Conservation (phyloP, 345 rosid genomes). For the Camelina laxa region DNA sequence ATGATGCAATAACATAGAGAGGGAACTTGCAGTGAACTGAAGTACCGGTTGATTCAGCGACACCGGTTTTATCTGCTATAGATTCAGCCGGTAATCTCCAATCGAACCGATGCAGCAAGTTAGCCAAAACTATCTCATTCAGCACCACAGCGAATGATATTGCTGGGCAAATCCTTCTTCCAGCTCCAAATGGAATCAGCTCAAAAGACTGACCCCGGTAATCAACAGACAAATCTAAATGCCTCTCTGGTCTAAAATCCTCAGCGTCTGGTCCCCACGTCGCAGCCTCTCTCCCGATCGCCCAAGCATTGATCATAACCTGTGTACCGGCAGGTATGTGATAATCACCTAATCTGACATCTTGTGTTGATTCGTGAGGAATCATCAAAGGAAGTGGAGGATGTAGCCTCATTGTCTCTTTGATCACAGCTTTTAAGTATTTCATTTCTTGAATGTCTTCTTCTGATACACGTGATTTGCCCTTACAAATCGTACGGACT, state of each 20-base stretch:
- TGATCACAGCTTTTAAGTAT: slow-evolving; percentile 51
- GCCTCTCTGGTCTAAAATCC: slow-evolving; percentile 44
- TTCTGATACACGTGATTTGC: slow-evolving; percentile 18
- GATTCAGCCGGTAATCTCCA: slow-evolving; percentile 29
- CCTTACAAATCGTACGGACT: slow-evolving; percentile 25
- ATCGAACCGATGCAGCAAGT: slow-evolving; percentile 29
- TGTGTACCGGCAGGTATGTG: slow-evolving; percentile 43
- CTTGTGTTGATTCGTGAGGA: slow-evolving; percentile 41
- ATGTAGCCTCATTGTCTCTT: slow-evolving; percentile 48
- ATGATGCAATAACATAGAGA: slow-evolving; percentile 21
- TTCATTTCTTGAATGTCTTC: slow-evolving; percentile 40
- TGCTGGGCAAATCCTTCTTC: slow-evolving; percentile 45
- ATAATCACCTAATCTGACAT: slow-evolving; percentile 39
- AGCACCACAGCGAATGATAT: slow-evolving; percentile 30
- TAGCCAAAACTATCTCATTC: slow-evolving; percentile 35
- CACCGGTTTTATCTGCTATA: background rate
- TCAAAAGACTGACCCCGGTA: slow-evolving; percentile 42
- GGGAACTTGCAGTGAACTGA: slow-evolving; percentile 26
- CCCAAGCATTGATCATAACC: slow-evolving; percentile 48
- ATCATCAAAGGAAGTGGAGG: slow-evolving; percentile 51
- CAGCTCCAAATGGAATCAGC: slow-evolving; percentile 44
- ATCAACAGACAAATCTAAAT: slow-evolving; percentile 35
- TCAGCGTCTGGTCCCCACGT: slow-evolving; percentile 42
- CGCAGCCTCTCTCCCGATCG: slow-evolving; percentile 40
- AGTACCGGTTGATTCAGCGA: slow-evolving; percentile 13